These are phyloP conservation scores for Actinomortierella wolfii DNA, from an alignment of 371 early-diverging fungal genomes.

Conservation along the genomic window DNA sequence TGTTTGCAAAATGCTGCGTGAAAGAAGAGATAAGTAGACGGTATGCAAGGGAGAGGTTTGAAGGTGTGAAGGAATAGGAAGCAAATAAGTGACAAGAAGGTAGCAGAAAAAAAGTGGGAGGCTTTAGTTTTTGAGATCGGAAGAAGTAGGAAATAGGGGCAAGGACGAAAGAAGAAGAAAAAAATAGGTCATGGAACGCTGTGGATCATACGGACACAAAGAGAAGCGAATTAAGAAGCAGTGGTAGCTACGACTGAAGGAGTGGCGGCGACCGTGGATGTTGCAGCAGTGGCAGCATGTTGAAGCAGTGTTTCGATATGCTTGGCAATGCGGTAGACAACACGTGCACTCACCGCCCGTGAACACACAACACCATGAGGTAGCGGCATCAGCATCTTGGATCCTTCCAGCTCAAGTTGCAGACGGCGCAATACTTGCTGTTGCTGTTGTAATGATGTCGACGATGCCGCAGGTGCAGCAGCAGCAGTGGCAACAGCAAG, in stretches of 20 bases:
- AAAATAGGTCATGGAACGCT: background rate
- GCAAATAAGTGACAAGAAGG: no score
- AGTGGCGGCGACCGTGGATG: no score
- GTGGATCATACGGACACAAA: background rate
- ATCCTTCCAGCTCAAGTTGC: slow-evolving; percentile 7
- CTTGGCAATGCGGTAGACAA: slow-evolving; percentile 33
- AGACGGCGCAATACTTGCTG: background rate
- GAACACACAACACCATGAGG: slow-evolving; percentile 36
- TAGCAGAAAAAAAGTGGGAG: background rate
- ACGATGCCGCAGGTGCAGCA: no score
- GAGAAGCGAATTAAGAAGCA: background rate
- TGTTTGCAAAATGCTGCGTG: no score
- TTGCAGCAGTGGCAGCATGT: background rate
- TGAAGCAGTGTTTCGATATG: slow-evolving; percentile 27
- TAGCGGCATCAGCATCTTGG: slow-evolving; percentile 25
- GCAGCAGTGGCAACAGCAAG: no score
- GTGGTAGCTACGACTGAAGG: no score
- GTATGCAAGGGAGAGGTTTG: no score
- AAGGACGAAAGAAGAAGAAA: slow-evolving; percentile 10
- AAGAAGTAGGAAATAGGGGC: background rate
- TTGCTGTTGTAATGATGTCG: background rate
- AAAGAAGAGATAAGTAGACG: no score
- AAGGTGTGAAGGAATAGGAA: no score
- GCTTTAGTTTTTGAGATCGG: background rate
- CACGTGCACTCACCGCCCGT: slow-evolving; percentile 28